phyloP scores from a whole-genome alignment of 2,329 filamentous ascomycete species.

The Sporothrix luriei region DNA sequence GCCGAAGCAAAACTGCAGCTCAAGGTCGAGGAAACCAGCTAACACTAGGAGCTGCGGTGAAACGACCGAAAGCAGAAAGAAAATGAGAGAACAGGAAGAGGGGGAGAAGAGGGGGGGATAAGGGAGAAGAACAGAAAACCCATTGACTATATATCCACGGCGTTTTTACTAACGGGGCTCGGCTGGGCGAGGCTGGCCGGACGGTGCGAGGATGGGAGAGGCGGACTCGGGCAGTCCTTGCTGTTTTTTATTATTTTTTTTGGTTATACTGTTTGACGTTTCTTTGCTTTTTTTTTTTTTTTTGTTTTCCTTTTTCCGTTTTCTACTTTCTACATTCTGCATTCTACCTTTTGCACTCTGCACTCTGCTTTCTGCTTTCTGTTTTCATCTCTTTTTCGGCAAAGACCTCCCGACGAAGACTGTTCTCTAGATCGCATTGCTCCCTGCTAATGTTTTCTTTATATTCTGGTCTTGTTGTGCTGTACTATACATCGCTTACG shows the following conservation, averaged over 20 bases:
- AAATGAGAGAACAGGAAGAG: no score
- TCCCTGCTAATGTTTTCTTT: slow-evolving; percentile 15
- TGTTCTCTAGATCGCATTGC: slow-evolving; percentile 15
- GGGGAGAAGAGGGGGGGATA: no score
- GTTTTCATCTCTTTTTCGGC: background rate
- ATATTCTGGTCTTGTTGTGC: background rate
- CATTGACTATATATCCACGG: background rate
- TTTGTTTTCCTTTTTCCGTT: background rate
- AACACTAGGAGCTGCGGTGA: background rate
- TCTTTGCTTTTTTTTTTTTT: background rate
- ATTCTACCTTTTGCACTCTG: no score
- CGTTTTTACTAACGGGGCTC: slow-evolving; percentile 1
- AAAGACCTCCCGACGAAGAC: background rate
- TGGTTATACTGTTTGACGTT: background rate
- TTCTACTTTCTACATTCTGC: no score
- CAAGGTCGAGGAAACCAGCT: slow-evolving; percentile 23
- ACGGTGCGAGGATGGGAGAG: background rate
- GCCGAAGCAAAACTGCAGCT: slow-evolving; percentile 62
- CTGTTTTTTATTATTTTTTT: no score
- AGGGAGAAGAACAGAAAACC: background rate
- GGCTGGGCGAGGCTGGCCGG: slow-evolving; percentile 3
- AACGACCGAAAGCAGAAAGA: background rate
- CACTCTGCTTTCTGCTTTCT: no score
- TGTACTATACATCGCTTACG: background rate
- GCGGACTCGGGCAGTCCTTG: background rate